Evolutionary conservation across 345 rosid genomes (phyloP).

Genomic region (Noccaea caerulescens): DNA sequence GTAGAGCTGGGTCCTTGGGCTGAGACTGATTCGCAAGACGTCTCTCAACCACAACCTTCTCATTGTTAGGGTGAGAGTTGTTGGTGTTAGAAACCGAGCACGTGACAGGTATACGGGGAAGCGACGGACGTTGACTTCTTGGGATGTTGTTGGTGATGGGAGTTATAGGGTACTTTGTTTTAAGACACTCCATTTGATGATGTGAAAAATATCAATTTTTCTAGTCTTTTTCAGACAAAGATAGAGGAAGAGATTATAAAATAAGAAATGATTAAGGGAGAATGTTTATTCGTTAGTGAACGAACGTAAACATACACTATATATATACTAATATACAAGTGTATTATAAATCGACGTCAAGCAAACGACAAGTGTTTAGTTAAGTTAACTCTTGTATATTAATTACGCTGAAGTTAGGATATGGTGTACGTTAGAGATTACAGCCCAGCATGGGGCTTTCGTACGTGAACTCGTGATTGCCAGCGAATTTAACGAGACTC

Average conservation of each 20-base stretch:
- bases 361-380: too few species aligned
- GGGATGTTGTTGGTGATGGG: constrained; percentile 30
- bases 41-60: constrained; percentile 36
- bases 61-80: constrained; percentile 42
- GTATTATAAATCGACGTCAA: too few species aligned
- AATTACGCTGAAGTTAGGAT: too few species aligned
- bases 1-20: constrained; percentile 59
- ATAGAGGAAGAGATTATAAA: neutral
- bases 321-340: too few species aligned
- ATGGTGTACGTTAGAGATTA: too few species aligned
- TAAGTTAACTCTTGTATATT: too few species aligned
- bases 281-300: too few species aligned
- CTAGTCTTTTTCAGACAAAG: neutral
- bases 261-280: too few species aligned
- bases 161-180: constrained; percentile 44
- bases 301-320: too few species aligned
- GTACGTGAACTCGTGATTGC: too few species aligned
- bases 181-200: constrained; percentile 22
- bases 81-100: constrained; percentile 52
- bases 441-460: too few species aligned
- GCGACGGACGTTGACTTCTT: constrained; percentile 13
- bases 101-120: constrained; percentile 22
- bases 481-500: too few species aligned
- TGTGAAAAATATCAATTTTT: constrained; percentile 1
- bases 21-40: constrained; percentile 40